Evolutionary conservation across 2,329 filamentous ascomycete genomes (phyloP).

Genomic region (Fusarium udum): DNA sequence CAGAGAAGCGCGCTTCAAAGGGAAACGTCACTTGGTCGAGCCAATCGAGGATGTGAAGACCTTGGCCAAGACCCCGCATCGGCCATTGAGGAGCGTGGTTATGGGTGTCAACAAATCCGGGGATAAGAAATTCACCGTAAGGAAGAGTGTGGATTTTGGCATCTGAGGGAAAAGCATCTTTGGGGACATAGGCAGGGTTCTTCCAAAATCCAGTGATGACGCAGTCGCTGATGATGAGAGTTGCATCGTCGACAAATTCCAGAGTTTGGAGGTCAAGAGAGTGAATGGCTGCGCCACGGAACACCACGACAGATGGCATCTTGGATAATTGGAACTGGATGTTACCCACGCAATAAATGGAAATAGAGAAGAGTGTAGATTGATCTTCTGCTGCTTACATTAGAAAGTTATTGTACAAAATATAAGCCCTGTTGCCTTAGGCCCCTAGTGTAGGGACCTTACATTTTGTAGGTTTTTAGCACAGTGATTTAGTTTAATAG

Average conservation of each 20-base stretch:
- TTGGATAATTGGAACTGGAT: rapidly evolving
- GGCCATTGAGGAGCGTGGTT: slow-evolving; percentile 71
- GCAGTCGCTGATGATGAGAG: not conserved
- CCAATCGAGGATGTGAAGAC: slow-evolving; percentile 69
- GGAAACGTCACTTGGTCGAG: slow-evolving; percentile 70
- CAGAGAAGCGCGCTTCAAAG: slow-evolving; percentile 7
- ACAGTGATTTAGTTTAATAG: too few relatives aligned
- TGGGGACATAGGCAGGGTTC: not conserved
- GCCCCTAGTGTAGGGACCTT: too few relatives aligned
- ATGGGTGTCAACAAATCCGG: slow-evolving; percentile 72
- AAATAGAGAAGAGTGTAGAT: not conserved
- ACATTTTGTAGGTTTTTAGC: too few relatives aligned
- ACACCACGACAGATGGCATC: not conserved
- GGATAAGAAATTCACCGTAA: slow-evolving; percentile 48
- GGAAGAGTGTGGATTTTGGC: not conserved
- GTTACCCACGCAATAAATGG: rapidly evolving
- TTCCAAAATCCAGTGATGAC: slow-evolving; percentile 12
- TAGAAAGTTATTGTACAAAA: too few relatives aligned
- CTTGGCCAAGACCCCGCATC: slow-evolving; percentile 59
- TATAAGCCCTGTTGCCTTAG: too few relatives aligned
- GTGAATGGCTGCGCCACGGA: slow-evolving; percentile 8
- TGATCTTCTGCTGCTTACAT: not conserved
- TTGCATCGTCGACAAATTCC: not conserved
- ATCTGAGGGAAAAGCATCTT: not conserved
- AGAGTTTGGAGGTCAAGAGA: not conserved